Conservation (phyloP, 805 yeast species). For the Nakazawaea pomicola region DNA sequence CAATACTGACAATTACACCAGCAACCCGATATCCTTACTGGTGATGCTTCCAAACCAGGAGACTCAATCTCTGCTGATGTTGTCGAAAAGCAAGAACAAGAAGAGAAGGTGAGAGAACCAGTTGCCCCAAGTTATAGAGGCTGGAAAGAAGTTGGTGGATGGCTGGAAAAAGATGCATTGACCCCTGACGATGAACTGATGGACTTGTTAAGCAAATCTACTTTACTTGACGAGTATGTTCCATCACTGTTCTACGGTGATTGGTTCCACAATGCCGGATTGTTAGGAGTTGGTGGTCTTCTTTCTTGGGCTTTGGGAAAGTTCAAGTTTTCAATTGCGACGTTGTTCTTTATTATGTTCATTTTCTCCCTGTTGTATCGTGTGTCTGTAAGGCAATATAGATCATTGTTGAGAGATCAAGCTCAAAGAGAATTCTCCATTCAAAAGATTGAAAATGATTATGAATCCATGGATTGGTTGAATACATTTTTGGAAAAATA, state of each 20-base stretch:
- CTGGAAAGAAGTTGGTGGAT: constrained; percentile 92
- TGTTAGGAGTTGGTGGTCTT: constrained; percentile 60
- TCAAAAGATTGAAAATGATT: constrained; percentile 77
- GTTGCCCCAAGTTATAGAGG: constrained; percentile 75
- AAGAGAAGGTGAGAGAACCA: constrained; percentile 33
- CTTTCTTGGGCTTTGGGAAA: constrained; percentile 78
- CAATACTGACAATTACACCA: background rate
- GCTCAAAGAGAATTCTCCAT: constrained; percentile 85
- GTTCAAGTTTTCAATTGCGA: constrained; percentile 71
- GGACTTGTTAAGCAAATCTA: constrained; percentile 66
- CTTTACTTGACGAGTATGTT: constrained; percentile 68
- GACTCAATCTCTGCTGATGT: constrained; percentile 8
- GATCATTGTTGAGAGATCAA: constrained; percentile 67
- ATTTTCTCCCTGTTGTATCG: constrained; percentile 70
- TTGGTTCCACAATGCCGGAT: constrained; percentile 91
- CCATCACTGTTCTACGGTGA: constrained; percentile 84
- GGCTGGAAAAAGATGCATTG: constrained; percentile 65
- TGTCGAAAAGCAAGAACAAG: constrained; percentile 9
- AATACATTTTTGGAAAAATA: constrained; percentile 84
- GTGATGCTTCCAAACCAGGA: constrained; percentile 1
- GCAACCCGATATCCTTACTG: constrained; percentile 11
- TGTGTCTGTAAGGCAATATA: constrained; percentile 74
- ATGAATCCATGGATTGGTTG: constrained; percentile 94
- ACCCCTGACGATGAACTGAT: constrained; percentile 64
- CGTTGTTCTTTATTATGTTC: constrained; percentile 68